phyloP scores from a whole-genome alignment of 2,329 filamentous ascomycete species.

The Penicillium sp. region DNA sequence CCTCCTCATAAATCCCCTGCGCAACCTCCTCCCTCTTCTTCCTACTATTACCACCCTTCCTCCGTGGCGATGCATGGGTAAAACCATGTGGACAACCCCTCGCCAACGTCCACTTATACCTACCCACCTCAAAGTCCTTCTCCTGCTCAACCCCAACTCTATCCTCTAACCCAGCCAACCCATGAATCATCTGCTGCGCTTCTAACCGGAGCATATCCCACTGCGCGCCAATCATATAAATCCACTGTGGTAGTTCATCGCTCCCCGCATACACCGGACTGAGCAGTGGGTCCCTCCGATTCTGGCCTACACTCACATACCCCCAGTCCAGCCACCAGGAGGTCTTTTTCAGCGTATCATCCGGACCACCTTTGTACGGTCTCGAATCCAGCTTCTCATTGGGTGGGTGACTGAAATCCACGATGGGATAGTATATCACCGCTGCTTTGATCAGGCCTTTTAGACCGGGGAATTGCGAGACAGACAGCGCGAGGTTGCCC shows the following conservation, averaged over 20 bases:
- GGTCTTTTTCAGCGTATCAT: conserved; percentile 28
- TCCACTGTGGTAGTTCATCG: conserved; percentile 41
- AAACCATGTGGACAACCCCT: conserved; percentile 18
- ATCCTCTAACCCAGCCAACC: conserved; percentile 24
- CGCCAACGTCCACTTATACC: conserved; percentile 23
- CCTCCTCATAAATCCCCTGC: conserved; percentile 9
- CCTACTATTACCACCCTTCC: neutral
- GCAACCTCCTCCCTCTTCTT: neutral
- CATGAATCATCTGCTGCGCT: conserved; percentile 34
- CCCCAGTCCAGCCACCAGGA: conserved; percentile 43
- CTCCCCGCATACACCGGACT: conserved; percentile 42
- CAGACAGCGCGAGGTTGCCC: conserved; percentile 50
- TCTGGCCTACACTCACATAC: conserved; percentile 40
- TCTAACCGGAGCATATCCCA: conserved; percentile 47
- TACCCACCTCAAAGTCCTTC: conserved; percentile 16
- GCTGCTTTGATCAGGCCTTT: conserved; percentile 38
- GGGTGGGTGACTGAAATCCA: conserved; percentile 41
- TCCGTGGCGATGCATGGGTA: conserved; percentile 6
- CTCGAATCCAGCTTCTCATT: conserved; percentile 29
- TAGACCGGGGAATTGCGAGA: conserved; percentile 43
- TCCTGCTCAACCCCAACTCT: conserved; percentile 17
- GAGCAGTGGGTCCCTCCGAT: conserved; percentile 43
- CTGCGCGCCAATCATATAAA: conserved; percentile 49
- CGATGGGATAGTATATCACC: conserved; percentile 48
- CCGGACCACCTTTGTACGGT: conserved; percentile 20